phyloP scores from a whole-genome alignment of 148 eudicot genomes.

The Heliosperma pusillum region DNA sequence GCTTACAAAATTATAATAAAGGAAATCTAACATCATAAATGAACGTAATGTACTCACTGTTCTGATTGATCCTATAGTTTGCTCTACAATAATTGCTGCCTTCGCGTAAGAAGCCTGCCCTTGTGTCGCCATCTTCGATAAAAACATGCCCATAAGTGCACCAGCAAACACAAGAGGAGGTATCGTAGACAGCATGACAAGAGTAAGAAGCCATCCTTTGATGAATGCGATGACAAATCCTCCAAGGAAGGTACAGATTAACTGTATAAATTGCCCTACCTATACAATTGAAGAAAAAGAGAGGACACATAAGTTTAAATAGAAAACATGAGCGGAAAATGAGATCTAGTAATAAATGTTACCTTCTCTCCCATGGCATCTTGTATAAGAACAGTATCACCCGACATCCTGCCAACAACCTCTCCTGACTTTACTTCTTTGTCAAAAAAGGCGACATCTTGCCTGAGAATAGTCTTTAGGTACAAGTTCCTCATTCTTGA shows the following conservation, averaged over 20 bases:
- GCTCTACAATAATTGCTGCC: slow-evolving; percentile 76
- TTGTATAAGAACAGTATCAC: slow-evolving; percentile 75
- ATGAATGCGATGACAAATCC: slow-evolving; percentile 76
- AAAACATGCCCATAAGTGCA: slow-evolving; percentile 38
- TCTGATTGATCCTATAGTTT: slow-evolving; percentile 80
- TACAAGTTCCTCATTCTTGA: slow-evolving; percentile 62
- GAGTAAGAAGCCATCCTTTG: slow-evolving; percentile 87
- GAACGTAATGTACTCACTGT: slow-evolving; percentile 43
- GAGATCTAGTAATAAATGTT: neutral
- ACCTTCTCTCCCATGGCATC: slow-evolving; percentile 90
- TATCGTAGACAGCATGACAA: slow-evolving; percentile 61
- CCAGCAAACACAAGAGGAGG: slow-evolving; percentile 60
- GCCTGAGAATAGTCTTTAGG: slow-evolving; percentile 59
- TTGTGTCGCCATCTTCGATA: slow-evolving; percentile 54
- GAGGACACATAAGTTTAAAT: neutral
- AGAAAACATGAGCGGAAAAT: neutral
- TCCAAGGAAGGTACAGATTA: slow-evolving; percentile 59
- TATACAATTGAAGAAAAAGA: slow-evolving; percentile 11
- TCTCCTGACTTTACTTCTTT: slow-evolving; percentile 78
- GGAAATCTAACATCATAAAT: no score
- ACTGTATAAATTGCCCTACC: slow-evolving; percentile 82
- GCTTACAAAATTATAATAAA: no score
- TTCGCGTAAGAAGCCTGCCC: slow-evolving; percentile 71
- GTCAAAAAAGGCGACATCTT: slow-evolving; percentile 71
- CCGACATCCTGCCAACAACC: slow-evolving; percentile 81